Conservation (phyloP, 352 stramenopile genomes). For the Pythium monospermum region DNA sequence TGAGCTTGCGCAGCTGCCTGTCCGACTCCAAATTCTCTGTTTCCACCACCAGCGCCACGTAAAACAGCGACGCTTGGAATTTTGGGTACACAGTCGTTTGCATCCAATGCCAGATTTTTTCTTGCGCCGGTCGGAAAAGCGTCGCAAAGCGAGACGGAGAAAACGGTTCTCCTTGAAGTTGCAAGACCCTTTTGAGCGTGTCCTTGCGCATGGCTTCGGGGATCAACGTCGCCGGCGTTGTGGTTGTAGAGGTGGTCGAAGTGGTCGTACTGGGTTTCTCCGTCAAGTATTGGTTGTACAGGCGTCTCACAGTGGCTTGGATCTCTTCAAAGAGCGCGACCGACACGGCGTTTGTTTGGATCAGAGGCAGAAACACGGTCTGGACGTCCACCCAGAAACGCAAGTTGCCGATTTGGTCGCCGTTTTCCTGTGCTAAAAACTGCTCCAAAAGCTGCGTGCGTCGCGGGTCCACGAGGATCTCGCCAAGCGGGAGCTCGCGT, state of each 20-base stretch:
- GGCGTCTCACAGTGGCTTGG: constrained; percentile 47
- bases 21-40: constrained; percentile 65
- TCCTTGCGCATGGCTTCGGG: constrained; percentile 49
- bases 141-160: constrained; percentile 60
- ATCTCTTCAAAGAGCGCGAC: constrained; percentile 73
- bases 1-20: constrained; percentile 50
- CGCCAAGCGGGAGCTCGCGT: constrained; percentile 53
- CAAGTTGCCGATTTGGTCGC: constrained; percentile 41
- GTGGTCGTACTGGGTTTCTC: no score
- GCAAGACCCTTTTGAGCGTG: constrained; percentile 61
- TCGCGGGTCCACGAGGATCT: constrained; percentile 52
- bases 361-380: constrained; percentile 59
- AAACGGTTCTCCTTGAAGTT: constrained; percentile 70
- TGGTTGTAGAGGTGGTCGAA: no score
- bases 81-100: constrained; percentile 50
- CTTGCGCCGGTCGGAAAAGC: constrained; percentile 66
- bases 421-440: constrained; percentile 33
- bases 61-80: constrained; percentile 55
- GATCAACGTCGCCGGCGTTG: constrained; percentile 29
- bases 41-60: constrained; percentile 67
- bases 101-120: constrained; percentile 70
- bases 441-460: constrained; percentile 50
- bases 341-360: constrained; percentile 57
- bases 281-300: constrained; percentile 66
- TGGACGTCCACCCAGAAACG: constrained; percentile 76